Percentiles rank a stretch among this genome's conserved stretches.
These are phyloP conservation scores for Spatholobus suberectus DNA, from an alignment of 306 rosid species.

Conservation along the genomic window DNA sequence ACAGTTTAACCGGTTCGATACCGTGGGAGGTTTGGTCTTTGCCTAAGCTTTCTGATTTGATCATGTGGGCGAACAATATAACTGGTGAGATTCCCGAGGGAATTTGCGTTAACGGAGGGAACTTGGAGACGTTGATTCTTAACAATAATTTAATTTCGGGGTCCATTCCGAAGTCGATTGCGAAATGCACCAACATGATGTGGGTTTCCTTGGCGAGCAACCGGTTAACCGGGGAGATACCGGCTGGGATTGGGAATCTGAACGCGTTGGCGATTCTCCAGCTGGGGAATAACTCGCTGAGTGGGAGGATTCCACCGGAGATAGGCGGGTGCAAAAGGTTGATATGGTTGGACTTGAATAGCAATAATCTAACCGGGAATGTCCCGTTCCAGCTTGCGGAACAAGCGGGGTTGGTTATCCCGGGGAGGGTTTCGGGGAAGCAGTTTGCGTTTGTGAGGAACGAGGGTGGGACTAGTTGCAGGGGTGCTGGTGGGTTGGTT, in stretches of 20 bases:
- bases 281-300: conserved; percentile 71
- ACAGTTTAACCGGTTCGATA: conserved; percentile 64
- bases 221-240: conserved; percentile 62
- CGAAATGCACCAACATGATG: conserved; percentile 67
- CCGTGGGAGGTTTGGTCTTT: conserved; percentile 67
- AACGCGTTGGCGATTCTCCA: conserved; percentile 66
- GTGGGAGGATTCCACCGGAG: conserved; percentile 72
- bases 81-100: conserved; percentile 69
- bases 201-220: conserved; percentile 74
- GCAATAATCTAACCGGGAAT: conserved; percentile 60
- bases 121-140: conserved; percentile 63
- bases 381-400: conserved; percentile 64
- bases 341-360: conserved; percentile 78
- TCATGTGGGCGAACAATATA: conserved; percentile 80
- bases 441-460: conserved; percentile 81
- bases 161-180: conserved; percentile 65
- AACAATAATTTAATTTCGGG: conserved; percentile 69
- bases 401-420: conserved; percentile 65
- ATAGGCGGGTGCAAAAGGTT: conserved; percentile 67
- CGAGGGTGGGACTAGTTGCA: conserved; percentile 78
- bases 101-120: conserved; percentile 63
- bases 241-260: conserved; percentile 65
- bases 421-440: conserved; percentile 76
- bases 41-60: conserved; percentile 66
- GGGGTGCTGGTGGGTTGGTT: conserved; percentile 84